Evolutionary conservation across 345 rosid species (phyloP).

Genomic region (Garcia nutans): DNA sequence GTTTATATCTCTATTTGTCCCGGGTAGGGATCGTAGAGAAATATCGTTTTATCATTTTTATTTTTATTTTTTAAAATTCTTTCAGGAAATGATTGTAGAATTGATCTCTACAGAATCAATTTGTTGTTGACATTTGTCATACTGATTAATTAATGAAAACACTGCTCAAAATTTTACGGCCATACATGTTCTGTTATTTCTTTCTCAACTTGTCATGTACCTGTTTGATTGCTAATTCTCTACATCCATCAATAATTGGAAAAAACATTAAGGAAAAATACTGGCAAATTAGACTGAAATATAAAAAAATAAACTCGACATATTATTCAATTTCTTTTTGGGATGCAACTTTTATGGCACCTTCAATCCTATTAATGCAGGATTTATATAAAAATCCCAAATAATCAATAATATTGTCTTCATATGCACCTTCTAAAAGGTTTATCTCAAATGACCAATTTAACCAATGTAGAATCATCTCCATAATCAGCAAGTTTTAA

Average conservation of each 20-base stretch:
- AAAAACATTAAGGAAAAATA: too few relatives aligned
- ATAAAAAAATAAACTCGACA: too few relatives aligned
- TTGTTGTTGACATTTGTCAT: conserved; percentile 53
- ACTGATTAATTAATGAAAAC: conserved; percentile 57
- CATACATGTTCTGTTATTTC: too few relatives aligned
- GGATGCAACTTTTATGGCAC: conserved; percentile 37
- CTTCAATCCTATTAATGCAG: conserved; percentile 43
- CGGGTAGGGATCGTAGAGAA: conserved; percentile 34
- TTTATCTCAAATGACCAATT: conserved; percentile 47
- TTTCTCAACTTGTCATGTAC: too few relatives aligned
- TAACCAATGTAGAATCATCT: conserved; percentile 35
- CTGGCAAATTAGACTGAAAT: too few relatives aligned
- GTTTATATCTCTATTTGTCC: conserved; percentile 34
- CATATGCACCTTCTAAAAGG: conserved; percentile 41
- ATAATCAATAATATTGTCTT: conserved; percentile 43
- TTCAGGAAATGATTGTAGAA: conserved; percentile 43
- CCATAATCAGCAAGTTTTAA: conserved; percentile 45
- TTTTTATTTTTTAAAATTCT: conserved; percentile 27
- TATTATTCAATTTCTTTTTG: neutral
- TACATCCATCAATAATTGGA: too few relatives aligned
- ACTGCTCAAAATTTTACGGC: conserved; percentile 9
- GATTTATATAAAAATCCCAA: conserved; percentile 56
- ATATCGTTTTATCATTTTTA: conserved; percentile 31
- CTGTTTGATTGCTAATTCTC: too few relatives aligned
- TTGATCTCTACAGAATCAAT: conserved; percentile 35